These are phyloP conservation scores for Olyra latifolia DNA, from an alignment of 176 grass and related monocot species.

Conservation along the genomic window DNA sequence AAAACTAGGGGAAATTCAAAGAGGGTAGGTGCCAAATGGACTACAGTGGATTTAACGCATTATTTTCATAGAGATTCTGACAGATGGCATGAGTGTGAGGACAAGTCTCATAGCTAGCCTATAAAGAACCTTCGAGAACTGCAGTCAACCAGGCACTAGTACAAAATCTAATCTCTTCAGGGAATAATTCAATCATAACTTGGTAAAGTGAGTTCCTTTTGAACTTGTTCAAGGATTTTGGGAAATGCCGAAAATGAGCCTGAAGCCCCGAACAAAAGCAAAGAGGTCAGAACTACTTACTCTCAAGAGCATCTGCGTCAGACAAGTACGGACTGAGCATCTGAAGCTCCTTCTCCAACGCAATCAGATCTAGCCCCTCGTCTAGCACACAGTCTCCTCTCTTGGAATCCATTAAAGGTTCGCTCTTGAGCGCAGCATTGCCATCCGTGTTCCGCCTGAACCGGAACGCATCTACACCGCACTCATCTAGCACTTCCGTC, in stretches of 20 bases:
- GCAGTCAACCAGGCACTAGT: not conserved
- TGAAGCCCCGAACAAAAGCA: not conserved
- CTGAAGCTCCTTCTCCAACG: slow-evolving; percentile 58
- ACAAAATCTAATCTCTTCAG: slow-evolving; percentile 11
- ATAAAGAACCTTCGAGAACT: not conserved
- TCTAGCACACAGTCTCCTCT: not conserved
- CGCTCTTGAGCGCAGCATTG: slow-evolving; percentile 34
- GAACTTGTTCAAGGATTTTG: not conserved
- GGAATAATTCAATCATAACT: not conserved
- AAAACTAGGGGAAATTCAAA: no score
- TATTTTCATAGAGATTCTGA: not conserved
- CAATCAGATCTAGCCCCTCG: slow-evolving; percentile 32
- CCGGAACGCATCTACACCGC: slow-evolving; percentile 34
- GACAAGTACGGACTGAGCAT: slow-evolving; percentile 52
- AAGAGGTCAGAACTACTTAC: slow-evolving; percentile 36
- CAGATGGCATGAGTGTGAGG: not conserved
- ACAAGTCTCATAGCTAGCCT: not conserved
- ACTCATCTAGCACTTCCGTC: slow-evolving; percentile 78
- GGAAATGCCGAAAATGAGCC: not conserved
- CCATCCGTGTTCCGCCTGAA: slow-evolving; percentile 24
- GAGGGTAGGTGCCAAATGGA: not conserved
- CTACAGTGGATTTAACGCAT: not conserved
- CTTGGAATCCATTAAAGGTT: slow-evolving; percentile 40
- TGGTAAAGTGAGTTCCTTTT: not conserved
- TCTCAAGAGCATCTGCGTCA: slow-evolving; percentile 24